Conservation (phyloP, 2,329 filamentous ascomycete species). For the Hymenoscyphus occultus region DNA sequence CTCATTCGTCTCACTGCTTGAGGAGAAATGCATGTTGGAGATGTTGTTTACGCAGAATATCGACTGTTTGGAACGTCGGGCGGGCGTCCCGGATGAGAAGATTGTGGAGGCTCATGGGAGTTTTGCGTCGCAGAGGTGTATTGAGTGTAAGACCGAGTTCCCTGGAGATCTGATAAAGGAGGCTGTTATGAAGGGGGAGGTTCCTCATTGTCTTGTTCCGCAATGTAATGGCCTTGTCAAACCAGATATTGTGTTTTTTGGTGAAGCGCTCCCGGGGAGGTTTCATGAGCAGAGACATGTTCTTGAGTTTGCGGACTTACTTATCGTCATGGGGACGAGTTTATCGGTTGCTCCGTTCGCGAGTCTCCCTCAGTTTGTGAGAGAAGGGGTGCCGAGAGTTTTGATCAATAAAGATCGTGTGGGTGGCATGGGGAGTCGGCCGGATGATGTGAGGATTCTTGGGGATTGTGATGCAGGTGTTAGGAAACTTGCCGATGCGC, state of each 20-base stretch:
- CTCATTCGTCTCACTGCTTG: slow-evolving; percentile 79
- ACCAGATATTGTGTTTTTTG: slow-evolving; percentile 82
- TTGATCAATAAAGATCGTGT: slow-evolving; percentile 86
- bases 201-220: slow-evolving; percentile 63
- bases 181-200: slow-evolving; percentile 62
- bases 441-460: slow-evolving; percentile 82
- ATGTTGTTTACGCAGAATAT: slow-evolving; percentile 98
- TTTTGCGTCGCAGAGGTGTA: slow-evolving; percentile 87
- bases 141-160: slow-evolving; percentile 75
- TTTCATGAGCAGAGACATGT: slow-evolving; percentile 61
- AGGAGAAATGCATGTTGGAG: slow-evolving; percentile 72
- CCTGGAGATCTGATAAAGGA: slow-evolving; percentile 71
- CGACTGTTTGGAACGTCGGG: slow-evolving; percentile 85
- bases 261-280: slow-evolving; percentile 62
- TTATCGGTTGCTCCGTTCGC: slow-evolving; percentile 88
- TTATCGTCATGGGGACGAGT: slow-evolving; percentile 86
- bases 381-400: slow-evolving; percentile 65
- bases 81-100: slow-evolving; percentile 75
- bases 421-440: slow-evolving; percentile 69
- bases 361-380: slow-evolving; percentile 64
- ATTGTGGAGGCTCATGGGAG: slow-evolving; percentile 95
- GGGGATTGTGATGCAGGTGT: slow-evolving; percentile 84
- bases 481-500: slow-evolving; percentile 69
- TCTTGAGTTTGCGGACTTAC: slow-evolving; percentile 65
- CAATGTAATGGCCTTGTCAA: slow-evolving; percentile 73